These are phyloP conservation scores for Excoecaria agallocha DNA, from an alignment of 345 rosid species.

Conservation along the genomic window DNA sequence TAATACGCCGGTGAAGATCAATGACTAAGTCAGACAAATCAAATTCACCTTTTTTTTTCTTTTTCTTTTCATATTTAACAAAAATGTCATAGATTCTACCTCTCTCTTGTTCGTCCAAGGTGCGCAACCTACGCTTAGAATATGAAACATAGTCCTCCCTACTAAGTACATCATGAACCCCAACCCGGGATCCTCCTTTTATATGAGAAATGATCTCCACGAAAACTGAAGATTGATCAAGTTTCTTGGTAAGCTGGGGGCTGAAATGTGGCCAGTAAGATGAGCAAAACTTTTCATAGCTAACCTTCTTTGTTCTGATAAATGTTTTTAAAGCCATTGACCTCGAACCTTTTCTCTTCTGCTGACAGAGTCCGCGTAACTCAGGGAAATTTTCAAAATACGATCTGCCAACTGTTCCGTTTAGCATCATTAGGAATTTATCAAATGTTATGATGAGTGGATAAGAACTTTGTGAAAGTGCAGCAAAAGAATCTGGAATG, in stretches of 20 bases:
- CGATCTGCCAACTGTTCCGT: constrained; percentile 44
- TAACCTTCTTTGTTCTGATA: constrained; percentile 44
- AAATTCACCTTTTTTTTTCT: constrained; percentile 38
- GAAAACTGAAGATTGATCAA: constrained; percentile 45
- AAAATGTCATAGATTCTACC: constrained; percentile 41
- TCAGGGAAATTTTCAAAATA: constrained; percentile 48
- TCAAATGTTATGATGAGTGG: constrained; percentile 57
- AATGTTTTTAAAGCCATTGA: constrained; percentile 29
- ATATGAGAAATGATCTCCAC: constrained; percentile 53
- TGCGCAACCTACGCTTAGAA: constrained; percentile 37
- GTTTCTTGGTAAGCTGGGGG: constrained; percentile 28
- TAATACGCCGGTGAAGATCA: constrained; percentile 47
- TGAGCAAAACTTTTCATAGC: constrained; percentile 40
- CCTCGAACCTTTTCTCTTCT: constrained; percentile 17
- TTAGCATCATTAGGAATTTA: constrained; percentile 57
- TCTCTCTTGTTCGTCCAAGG: constrained; percentile 28
- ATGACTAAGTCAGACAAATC: constrained; percentile 54
- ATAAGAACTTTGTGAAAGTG: constrained; percentile 29
- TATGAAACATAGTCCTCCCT: constrained; percentile 36
- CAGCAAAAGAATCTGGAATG: constrained; percentile 41
- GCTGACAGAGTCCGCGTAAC: constrained; percentile 16
- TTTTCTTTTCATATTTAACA: constrained; percentile 46
- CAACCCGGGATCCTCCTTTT: constrained; percentile 41
- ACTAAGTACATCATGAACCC: constrained; percentile 26
- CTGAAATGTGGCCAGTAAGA: constrained; percentile 52